Evolutionary conservation across 225 moss, liverwort and hornwort genomes (phyloP), one percentile per base, ranked within the genome.

Genomic region (Rhytidiadelphus loreus): DNA sequence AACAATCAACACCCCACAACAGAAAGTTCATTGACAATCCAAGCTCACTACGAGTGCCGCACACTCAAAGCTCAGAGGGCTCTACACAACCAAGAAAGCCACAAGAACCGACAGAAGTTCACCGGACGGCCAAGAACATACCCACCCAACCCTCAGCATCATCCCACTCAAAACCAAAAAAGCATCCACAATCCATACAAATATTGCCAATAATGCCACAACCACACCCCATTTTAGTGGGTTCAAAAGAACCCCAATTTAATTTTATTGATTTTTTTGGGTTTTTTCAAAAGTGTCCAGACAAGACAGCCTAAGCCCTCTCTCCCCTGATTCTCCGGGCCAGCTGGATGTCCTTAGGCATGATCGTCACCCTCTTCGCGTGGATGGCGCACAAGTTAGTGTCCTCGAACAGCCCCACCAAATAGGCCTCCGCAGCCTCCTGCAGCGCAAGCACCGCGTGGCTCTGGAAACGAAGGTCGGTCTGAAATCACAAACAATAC

Each of bases 211-310:
- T 41, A 14, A 69, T 21, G 53, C 39, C 18, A 77, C 65, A 66
- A n/a, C 7, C 25, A 78, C 58, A 79, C 19, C 6, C 55, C 66
- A 25, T 64, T 91, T 93, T 77, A 86, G 91, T 90, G 93, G 93
- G 91, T 91, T 93, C 91, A 50, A 65, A 91, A 83, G 91, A 93
- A 91, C 92, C 91, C 92, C 85, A 85, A 85, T 70, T 89, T 84
- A 37, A 86, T 82, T 86, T 88, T 88, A 70, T 74, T 85, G 25
- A 85, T 55, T 86, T 76, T 86, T 78, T 64, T 37, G 41, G 18
- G 6, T 10, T 73, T 73, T 73, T 73, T 46, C 73, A 29, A 19
- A n/a, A 46, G 3, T 11, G 30, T 46, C 29, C 46, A 46, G 73
- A 18, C 30, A 18, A 73, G 73, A 73, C 17, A 30, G 46, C 44